Evolutionary conservation across 208 protist species (phyloP).

Genomic region (Acanthamoeba comandoni): DNA sequence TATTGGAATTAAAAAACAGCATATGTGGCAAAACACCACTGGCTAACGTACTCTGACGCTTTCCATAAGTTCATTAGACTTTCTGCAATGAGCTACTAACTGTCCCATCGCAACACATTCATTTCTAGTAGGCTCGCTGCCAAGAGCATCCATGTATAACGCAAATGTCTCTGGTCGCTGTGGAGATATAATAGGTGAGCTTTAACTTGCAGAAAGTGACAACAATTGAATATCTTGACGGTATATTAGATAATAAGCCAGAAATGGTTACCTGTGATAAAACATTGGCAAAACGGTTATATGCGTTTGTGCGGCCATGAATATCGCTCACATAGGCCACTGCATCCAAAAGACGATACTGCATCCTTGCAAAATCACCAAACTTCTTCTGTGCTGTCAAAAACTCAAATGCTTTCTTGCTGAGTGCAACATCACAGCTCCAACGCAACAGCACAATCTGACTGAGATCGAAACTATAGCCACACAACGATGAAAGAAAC

Average conservation of each 20-base stretch:
- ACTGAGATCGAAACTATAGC: too few relatives aligned
- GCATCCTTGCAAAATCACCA: constrained; percentile 71
- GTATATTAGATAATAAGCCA: not conserved
- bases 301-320: constrained; percentile 30
- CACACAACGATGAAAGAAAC: too few relatives aligned
- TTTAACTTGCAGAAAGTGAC: too few relatives aligned
- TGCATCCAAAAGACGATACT: constrained; percentile 44
- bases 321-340: constrained; percentile 21
- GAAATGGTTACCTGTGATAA: too few relatives aligned
- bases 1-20: not conserved
- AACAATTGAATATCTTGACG: too few relatives aligned
- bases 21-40: not conserved
- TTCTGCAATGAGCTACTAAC: constrained; percentile 11
- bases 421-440: constrained; percentile 65
- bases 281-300: not conserved
- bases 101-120: constrained; percentile 67
- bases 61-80: constrained; percentile 17
- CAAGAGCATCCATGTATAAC: constrained; percentile 49
- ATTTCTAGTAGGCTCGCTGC: constrained; percentile 54
- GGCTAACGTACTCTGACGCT: not conserved
- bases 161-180: constrained; percentile 62
- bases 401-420: constrained; percentile 54
- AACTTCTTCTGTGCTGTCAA: constrained; percentile 74
- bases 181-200: too few relatives aligned
- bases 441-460: constrained; percentile 58